Evolutionary conservation across 2,329 filamentous ascomycete species (phyloP), one percentile per base, ranked within the genome.

Genomic region (Nigrospora osmanthi): DNA sequence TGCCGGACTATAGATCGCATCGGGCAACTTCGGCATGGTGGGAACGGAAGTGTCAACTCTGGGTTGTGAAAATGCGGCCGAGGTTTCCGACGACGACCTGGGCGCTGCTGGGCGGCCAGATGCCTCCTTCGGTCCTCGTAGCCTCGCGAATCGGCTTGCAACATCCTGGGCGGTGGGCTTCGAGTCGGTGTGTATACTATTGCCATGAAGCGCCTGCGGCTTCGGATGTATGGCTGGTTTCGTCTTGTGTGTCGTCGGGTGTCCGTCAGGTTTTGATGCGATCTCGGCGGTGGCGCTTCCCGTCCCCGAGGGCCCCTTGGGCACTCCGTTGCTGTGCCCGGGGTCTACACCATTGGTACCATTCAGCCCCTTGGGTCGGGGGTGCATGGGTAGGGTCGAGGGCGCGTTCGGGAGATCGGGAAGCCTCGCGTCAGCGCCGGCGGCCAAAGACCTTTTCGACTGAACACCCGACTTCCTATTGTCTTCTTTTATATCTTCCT

Each of bases 1-100:
- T 1, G 83, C 83, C n/a, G 86, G 86, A 54, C 81, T 89, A 57
- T 89, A 90, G 4, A 87, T 86, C 9, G 86, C 83, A 55, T 83
- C 83, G 1, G 86, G 86, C 38, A 83, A 66, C 58, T 85, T 85
- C 11, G 85, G 85, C 56, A 89, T 67, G 14, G 70, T 71, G 11
- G 76, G 71, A 9, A 78, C 60, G n/a, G 73, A 59, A 23, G 69
- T 76, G 39, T 77, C 68, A 1, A 81, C 54, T 3, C 71, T 68
- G 11, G 77, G 58, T 6, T 36, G 19, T 42, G 13, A 23, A 17
- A 35, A 33, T 15, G 40, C n/a, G 17, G 19, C 19, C 19, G 19
- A 32, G 14, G 15, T 16, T 35, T 15, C 51, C n/a, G 38, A 36
- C 31, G 55, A 12, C 67, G 63, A 11, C 61, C 50, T 36, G 74